Evolutionary conservation across 2,329 filamentous ascomycete species (phyloP), one percentile per base, ranked within the genome.

Genomic region (Cladosporium sp.): DNA sequence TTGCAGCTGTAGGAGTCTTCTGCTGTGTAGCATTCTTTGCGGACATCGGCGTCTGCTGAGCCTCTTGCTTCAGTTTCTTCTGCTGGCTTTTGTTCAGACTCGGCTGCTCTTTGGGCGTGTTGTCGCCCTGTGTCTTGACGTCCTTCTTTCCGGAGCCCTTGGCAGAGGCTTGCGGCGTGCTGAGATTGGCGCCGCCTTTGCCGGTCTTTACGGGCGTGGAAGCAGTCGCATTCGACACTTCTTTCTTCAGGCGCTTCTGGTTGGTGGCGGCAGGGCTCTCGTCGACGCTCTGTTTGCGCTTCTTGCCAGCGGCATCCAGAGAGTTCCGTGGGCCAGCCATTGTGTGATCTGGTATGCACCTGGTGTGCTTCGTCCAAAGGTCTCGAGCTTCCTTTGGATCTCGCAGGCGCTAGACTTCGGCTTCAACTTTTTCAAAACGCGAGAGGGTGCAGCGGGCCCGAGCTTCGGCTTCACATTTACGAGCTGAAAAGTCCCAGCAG

Each of bases 181-280:
- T 50, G n/a, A 32, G 19, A 32, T 42, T 44, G 3, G 36, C 49
- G 3, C 24, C 17, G 28, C 51, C 39, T 19, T 48, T 48, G 47
- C 32, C 32, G 24, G 40, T 28, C 32, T 55, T 55, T 6, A 36
- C 35, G 19, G 52, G 52, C 32, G 52, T 55, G 8, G 48, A 22
- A 9, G 48, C 32, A 24, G 34, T 39, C 28, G 52, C 40, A 47
- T 55, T 55, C 7, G 40, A 45, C 20, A 36, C 28, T 15, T 55
- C 52, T 22, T 55, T 55, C 39, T 55, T 55, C 52, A 55, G 20
- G 32, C 52, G 40, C 40, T 55, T 55, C 28, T 55, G 52, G 34
- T 55, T 47, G 52, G 44, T 55, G 40, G 52, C 52, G 15, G 52
- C 52, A 37, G 52, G 52, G 40, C 52, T 55, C n/a, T 55, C 52